Evolutionary conservation across 805 yeast species (phyloP).

Genomic region (Tetrapisispora nanseiensis): DNA sequence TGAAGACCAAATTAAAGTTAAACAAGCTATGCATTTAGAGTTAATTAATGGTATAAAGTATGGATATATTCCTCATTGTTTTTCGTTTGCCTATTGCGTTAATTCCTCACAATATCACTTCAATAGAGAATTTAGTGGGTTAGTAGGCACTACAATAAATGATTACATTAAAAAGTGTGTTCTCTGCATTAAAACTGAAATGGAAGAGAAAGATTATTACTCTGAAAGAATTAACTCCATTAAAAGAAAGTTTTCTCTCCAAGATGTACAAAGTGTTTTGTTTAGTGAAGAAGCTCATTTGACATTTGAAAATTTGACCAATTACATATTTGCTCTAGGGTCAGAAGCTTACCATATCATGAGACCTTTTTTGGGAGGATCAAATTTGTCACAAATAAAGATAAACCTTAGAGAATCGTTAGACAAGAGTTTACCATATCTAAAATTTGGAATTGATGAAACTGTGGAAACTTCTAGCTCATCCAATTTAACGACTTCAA

Average conservation of each 20-base stretch:
- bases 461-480: neutral
- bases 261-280: conserved; percentile 1
- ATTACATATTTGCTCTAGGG: neutral
- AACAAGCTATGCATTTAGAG: neutral
- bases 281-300: conserved; percentile 1
- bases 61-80: conserved; percentile 2
- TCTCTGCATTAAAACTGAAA: neutral
- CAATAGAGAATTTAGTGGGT: neutral
- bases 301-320: neutral
- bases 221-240: neutral
- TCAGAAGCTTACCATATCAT: conserved; percentile 2
- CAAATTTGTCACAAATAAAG: neutral
- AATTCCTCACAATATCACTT: conserved; percentile 2
- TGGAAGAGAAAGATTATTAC: neutral
- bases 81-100: neutral
- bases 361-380: neutral
- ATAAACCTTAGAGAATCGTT: neutral
- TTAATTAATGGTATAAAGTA: neutral
- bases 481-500: neutral
- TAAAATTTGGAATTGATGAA: neutral
- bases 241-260: neutral
- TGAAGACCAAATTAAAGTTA: neutral
- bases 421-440: neutral
- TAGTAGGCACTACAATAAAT: conserved; percentile 1
- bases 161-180: conserved; percentile 1